Percentiles rank a stretch among this genome's conserved stretches.
Evolutionary conservation across 192 early-diverging fungal genomes (phyloP).

Genomic region (Rhizoclosmatium sp.): DNA sequence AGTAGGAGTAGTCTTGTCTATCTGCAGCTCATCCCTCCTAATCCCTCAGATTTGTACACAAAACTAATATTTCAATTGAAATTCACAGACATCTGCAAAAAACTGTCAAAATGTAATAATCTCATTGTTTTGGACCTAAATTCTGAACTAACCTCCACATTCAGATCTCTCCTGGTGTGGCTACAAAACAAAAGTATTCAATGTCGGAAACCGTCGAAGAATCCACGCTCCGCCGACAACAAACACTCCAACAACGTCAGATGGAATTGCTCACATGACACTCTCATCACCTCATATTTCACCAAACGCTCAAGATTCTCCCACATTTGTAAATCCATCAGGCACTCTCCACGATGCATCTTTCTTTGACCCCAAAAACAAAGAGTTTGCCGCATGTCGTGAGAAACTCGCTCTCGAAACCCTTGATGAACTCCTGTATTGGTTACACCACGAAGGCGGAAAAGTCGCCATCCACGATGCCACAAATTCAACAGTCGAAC

Average conservation of each 20-base stretch:
- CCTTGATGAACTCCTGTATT: constrained; percentile 88
- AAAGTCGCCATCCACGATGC: constrained; percentile 91
- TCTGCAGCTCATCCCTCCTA: too few species aligned
- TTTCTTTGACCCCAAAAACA: constrained; percentile 97
- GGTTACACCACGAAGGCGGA: constrained; percentile 83
- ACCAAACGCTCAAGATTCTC: constrained; percentile 26
- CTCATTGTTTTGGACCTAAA: too few species aligned
- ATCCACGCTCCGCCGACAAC: constrained; percentile 48
- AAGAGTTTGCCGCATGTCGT: constrained; percentile 73
- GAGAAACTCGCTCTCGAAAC: constrained; percentile 91
- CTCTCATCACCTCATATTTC: constrained; percentile 1
- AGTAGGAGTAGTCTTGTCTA: too few species aligned
- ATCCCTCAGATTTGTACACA: too few species aligned
- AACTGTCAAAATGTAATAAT: constrained; percentile 83
- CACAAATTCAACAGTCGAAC: constrained; percentile 89
- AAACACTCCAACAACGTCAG: not conserved
- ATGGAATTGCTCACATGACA: not conserved
- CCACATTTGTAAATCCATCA: constrained; percentile 40
- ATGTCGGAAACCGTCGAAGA: constrained; percentile 94
- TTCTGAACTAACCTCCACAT: not conserved
- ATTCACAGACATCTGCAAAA: constrained; percentile 89
- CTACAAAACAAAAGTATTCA: constrained; percentile 79
- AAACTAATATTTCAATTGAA: too few species aligned
- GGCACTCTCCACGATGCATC: constrained; percentile 74
- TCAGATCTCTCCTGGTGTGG: constrained; percentile 53